Percentiles rank a stretch among this genome's conserved stretches.
phyloP scores from a whole-genome alignment of 2,329 filamentous ascomycete species.

The Venturia aucupariae region DNA sequence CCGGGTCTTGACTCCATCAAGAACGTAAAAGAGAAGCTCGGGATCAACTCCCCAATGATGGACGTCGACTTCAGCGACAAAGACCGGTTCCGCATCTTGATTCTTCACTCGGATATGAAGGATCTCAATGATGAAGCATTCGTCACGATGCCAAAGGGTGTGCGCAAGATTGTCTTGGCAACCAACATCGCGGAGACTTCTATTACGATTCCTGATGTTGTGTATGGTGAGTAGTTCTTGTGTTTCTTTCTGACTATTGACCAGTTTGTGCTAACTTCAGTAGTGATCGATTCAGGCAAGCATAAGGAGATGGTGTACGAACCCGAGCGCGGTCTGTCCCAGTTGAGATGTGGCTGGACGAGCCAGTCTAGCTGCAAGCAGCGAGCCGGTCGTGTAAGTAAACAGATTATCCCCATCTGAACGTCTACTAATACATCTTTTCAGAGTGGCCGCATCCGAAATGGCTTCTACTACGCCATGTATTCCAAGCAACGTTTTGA shows the following conservation, averaged over 20 bases:
- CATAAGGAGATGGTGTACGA: slow-evolving; percentile 31
- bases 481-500: slow-evolving; percentile 32
- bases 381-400: slow-evolving; percentile 37
- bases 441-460: slow-evolving; percentile 33
- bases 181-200: slow-evolving; percentile 45
- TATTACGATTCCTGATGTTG: slow-evolving; percentile 43
- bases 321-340: slow-evolving; percentile 29
- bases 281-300: slow-evolving; percentile 33
- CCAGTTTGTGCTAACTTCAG: slow-evolving; percentile 28
- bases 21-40: slow-evolving; percentile 19
- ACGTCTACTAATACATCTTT: neutral
- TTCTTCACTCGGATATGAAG: slow-evolving; percentile 39
- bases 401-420: slow-evolving; percentile 20
- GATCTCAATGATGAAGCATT: slow-evolving; percentile 37
- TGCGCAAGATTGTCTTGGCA: slow-evolving; percentile 40
- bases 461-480: slow-evolving; percentile 42
- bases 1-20: slow-evolving; percentile 36
- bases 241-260: neutral
- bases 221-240: slow-evolving; percentile 24
- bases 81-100: slow-evolving; percentile 33
- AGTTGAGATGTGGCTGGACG: slow-evolving; percentile 37
- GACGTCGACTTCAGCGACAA: slow-evolving; percentile 32
- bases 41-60: slow-evolving; percentile 21
- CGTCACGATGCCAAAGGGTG: slow-evolving; percentile 29
- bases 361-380: slow-evolving; percentile 40